phyloP scores from a whole-genome alignment of 768 basidiomycete species.

The Amanita fuliginea region DNA sequence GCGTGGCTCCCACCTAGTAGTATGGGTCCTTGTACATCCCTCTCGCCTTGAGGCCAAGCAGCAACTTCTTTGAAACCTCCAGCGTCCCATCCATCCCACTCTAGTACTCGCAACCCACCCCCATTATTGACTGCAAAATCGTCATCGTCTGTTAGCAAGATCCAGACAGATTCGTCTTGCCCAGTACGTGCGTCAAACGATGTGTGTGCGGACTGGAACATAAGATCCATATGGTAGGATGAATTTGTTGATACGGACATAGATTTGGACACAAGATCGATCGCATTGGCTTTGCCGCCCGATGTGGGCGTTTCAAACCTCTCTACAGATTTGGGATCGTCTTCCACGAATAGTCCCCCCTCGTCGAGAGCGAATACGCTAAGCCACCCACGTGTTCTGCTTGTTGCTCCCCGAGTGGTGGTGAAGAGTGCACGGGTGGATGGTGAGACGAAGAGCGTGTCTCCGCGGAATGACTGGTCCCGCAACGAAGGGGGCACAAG shows the following conservation, averaged over 20 bases:
- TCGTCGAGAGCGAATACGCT: slow-evolving; percentile 29
- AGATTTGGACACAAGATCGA: slow-evolving; percentile 28
- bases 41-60: slow-evolving; percentile 24
- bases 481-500: slow-evolving; percentile 17
- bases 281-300: slow-evolving; percentile 41
- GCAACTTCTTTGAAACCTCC: slow-evolving; percentile 28
- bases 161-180: slow-evolving; percentile 26
- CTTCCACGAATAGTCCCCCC: slow-evolving; percentile 23
- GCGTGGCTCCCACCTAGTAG: slow-evolving; percentile 42
- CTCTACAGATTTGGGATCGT: slow-evolving; percentile 16
- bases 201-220: neutral
- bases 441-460: slow-evolving; percentile 33
- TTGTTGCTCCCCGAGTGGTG: slow-evolving; percentile 33
- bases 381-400: slow-evolving; percentile 29
- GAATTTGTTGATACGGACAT: neutral
- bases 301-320: slow-evolving; percentile 35
- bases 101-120: slow-evolving; percentile 32
- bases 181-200: neutral
- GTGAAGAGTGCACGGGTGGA: slow-evolving; percentile 31
- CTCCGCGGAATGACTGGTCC: slow-evolving; percentile 26
- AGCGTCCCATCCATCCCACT: slow-evolving; percentile 36
- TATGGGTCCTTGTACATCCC: slow-evolving; percentile 10
- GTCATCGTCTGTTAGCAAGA: slow-evolving; percentile 39
- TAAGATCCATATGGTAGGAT: neutral
- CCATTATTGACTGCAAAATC: slow-evolving; percentile 19